Percentiles rank a stretch among this genome's conserved stretches.
phyloP scores from a whole-genome alignment of 768 basidiomycete species.

The Mycena metata region DNA sequence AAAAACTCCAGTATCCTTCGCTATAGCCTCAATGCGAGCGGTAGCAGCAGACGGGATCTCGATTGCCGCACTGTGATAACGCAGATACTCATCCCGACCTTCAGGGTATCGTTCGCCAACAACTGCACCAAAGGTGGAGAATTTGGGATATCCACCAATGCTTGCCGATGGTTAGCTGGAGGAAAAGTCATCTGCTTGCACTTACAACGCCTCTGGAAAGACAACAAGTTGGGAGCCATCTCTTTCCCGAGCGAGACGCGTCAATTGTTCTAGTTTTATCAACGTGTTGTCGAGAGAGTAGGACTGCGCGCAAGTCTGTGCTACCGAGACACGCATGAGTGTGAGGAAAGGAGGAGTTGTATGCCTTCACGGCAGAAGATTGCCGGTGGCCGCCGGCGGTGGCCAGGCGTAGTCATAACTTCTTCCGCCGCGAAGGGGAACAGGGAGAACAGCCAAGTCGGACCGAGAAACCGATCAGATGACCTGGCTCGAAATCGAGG shows the following conservation, averaged over 20 bases:
- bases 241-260: constrained; percentile 59
- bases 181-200: neutral
- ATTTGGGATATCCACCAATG: constrained; percentile 72
- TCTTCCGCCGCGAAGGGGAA: too few species aligned
- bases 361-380: too few species aligned
- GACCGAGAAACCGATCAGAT: neutral
- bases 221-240: constrained; percentile 64
- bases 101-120: constrained; percentile 64
- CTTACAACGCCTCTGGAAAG: constrained; percentile 72
- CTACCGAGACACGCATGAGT: constrained; percentile 67
- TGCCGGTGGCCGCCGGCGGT: too few species aligned
- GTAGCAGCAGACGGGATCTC: constrained; percentile 67
- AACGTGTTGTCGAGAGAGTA: constrained; percentile 63
- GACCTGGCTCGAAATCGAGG: neutral
- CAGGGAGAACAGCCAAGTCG: too few species aligned
- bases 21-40: constrained; percentile 61
- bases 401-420: too few species aligned
- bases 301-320: constrained; percentile 63
- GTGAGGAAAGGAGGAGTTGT: too few species aligned
- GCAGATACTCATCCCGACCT: constrained; percentile 72
- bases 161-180: constrained; percentile 43
- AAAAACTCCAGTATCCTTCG: constrained; percentile 54
- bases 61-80: constrained; percentile 68
- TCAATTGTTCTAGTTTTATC: constrained; percentile 61
- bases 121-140: constrained; percentile 63